phyloP scores from a whole-genome alignment of 495 filamentous ascomycete species.

The Usnea hakonensis region DNA sequence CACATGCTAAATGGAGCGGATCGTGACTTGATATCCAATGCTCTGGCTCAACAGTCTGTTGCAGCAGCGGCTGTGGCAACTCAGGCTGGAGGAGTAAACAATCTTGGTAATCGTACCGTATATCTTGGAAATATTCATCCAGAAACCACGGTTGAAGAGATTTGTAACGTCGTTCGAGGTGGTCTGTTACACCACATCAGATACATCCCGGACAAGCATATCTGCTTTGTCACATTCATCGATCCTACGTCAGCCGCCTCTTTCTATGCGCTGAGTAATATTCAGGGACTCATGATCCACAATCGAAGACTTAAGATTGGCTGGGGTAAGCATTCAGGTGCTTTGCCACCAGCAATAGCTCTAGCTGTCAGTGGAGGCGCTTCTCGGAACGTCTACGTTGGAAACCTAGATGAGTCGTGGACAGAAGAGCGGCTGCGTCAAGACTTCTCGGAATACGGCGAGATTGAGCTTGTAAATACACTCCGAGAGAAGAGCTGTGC shows the following conservation, averaged over 20 bases:
- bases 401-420: constrained; percentile 96
- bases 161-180: constrained; percentile 93
- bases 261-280: constrained; percentile 93
- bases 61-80: constrained; percentile 95
- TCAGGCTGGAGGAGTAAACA: constrained; percentile 91
- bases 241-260: constrained; percentile 96
- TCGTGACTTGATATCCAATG: constrained; percentile 89
- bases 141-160: constrained; percentile 96
- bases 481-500: constrained; percentile 98
- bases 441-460: constrained; percentile 95
- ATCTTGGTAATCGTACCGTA: constrained; percentile 93
- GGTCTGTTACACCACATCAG: constrained; percentile 94
- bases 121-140: constrained; percentile 99
- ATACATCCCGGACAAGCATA: constrained; percentile 99
- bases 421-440: constrained; percentile 89
- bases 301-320: constrained; percentile 96
- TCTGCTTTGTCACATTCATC: constrained; percentile 99
- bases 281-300: constrained; percentile 98
- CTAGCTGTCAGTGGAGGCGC: constrained; percentile 91
- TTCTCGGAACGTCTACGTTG: constrained; percentile 94
- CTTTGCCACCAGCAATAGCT: constrained; percentile 91
- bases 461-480: constrained; percentile 96
- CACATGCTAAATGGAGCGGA: constrained; percentile 93
- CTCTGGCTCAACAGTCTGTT: constrained; percentile 93
- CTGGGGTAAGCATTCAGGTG: constrained; percentile 98